These are phyloP conservation scores for Hericium alpestre DNA, from an alignment of 768 basidiomycete species.

Conservation along the genomic window DNA sequence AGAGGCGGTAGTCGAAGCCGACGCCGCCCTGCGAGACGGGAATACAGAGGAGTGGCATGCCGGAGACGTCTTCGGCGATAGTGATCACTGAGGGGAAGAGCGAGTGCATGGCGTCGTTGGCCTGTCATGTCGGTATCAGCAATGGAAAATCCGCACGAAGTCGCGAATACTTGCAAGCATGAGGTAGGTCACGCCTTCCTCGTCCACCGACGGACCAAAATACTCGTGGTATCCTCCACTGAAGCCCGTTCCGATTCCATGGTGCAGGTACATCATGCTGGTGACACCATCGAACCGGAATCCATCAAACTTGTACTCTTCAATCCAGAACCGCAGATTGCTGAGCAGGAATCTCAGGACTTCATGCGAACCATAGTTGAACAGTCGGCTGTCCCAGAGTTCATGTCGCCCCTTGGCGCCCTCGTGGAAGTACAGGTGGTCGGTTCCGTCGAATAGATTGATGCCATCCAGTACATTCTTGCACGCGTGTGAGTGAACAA, in stretches of 20 bases:
- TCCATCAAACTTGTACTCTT: slow-evolving; percentile 92
- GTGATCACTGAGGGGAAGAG: slow-evolving; percentile 76
- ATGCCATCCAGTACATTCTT: slow-evolving; percentile 95
- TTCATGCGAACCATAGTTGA: slow-evolving; percentile 94
- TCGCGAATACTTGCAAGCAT: slow-evolving; percentile 71
- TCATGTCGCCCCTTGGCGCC: slow-evolving; percentile 86
- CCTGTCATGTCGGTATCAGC: slow-evolving; percentile 36
- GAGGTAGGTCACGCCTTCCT: slow-evolving; percentile 87
- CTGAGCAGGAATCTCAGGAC: slow-evolving; percentile 91
- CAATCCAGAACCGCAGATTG: slow-evolving; percentile 91
- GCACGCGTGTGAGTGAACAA: slow-evolving; percentile 97
- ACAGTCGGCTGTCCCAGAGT: slow-evolving; percentile 94
- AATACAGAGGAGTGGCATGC: slow-evolving; percentile 90
- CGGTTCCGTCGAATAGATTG: slow-evolving; percentile 94
- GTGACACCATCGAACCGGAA: slow-evolving; percentile 99
- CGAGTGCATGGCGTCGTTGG: slow-evolving; percentile 80
- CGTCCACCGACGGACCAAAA: slow-evolving; percentile 76
- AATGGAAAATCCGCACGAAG: neutral
- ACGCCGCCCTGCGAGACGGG: slow-evolving; percentile 77
- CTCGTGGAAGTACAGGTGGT: slow-evolving; percentile 95
- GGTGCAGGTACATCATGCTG: slow-evolving; percentile 98
- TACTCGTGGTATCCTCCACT: slow-evolving; percentile 98
- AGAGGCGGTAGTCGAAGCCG: slow-evolving; percentile 95
- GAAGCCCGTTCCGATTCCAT: slow-evolving; percentile 96
- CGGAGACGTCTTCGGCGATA: slow-evolving; percentile 97